Base-by-base conservation (phyloP, 805 yeast genomes). In the Starmerella cellae region DNA sequence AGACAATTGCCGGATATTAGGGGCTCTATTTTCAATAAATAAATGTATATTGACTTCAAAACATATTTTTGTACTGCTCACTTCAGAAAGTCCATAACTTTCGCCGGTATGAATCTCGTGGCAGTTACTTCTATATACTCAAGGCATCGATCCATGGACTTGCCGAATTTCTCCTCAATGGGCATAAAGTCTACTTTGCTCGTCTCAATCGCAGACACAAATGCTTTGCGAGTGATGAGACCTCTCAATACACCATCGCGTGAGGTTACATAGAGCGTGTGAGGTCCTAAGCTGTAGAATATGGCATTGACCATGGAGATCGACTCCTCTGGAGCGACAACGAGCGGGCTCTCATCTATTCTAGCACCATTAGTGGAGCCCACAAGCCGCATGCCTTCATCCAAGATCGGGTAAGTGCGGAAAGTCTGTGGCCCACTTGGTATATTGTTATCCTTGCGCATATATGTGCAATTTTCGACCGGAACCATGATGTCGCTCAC, bases 221-320 rank as follows among this genome's bases (percentile, higher is more conserved):
- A 66, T 55, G 87, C 97, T 55, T 91, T 91, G 44, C 87, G 69
- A 0, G 95, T 83, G 1, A 93, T 63, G n/a, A 83, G 55, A 0
- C 98, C 98, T 2, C 51, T 41, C 16, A 83, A 55, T 2, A 56
- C 47, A 1, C 87, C 91, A 24, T 69, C 60, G 9, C 74, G 68
- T 42, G 77, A 79, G 27, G 24, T 19, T 2, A 82, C 78, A 33
- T 79, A 66, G 1, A 91, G 68, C 23, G 77, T 70, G 35, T 81
- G 66, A 8, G 95, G 94, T 0, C 97, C 95, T 23, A 85, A 56
- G 49, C 79, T 77, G 45, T 74, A 70, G 57, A 91, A 88, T 20
- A 84, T 61, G 28, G 79, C 79, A 45, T 77, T 61, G 1, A 79
- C 70, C 22, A 72, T 66, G 47, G 78, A 80, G 26, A 87, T 59